Evolutionary conservation across 2,329 filamentous ascomycete species (phyloP).

Genomic region (Orbilia blumenaviensis): DNA sequence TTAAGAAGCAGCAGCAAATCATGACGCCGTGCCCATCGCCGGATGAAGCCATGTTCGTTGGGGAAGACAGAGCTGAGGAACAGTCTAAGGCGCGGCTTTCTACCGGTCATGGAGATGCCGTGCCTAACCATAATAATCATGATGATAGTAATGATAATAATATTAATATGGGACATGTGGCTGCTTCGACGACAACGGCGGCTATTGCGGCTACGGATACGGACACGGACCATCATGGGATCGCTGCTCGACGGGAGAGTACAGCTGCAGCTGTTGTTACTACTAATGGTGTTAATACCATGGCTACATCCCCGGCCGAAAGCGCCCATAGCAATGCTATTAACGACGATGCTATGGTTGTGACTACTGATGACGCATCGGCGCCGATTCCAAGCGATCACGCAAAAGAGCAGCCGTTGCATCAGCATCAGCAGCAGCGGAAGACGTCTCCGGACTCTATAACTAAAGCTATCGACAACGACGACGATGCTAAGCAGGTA

Average conservation of each 20-base stretch:
- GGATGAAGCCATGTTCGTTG: constrained; percentile 52
- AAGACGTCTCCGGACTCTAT: background rate
- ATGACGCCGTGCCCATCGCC: constrained; percentile 52
- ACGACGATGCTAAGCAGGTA: constrained; percentile 9
- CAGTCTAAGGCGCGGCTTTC: constrained; percentile 14
- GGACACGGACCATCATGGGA: constrained; percentile 20
- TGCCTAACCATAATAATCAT: no score
- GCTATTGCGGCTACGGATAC: no score
- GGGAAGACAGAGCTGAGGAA: constrained; percentile 17
- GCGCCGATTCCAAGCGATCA: constrained; percentile 9
- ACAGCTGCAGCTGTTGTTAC: background rate
- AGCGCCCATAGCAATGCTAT: constrained; percentile 20
- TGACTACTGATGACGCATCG: constrained; percentile 8
- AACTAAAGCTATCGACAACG: background rate
- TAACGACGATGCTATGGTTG: background rate
- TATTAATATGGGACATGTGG: background rate
- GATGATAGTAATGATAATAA: no score
- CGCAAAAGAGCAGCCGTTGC: background rate
- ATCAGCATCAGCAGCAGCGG: no score
- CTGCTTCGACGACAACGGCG: constrained; percentile 17
- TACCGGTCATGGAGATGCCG: background rate
- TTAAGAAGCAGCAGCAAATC: constrained; percentile 16
- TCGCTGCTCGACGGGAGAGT: background rate
- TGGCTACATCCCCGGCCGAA: constrained; percentile 21
- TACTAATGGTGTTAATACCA: background rate